Conservation (phyloP, 1,284 basidiomycete genomes). For the Chondrostereum purpureum region DNA sequence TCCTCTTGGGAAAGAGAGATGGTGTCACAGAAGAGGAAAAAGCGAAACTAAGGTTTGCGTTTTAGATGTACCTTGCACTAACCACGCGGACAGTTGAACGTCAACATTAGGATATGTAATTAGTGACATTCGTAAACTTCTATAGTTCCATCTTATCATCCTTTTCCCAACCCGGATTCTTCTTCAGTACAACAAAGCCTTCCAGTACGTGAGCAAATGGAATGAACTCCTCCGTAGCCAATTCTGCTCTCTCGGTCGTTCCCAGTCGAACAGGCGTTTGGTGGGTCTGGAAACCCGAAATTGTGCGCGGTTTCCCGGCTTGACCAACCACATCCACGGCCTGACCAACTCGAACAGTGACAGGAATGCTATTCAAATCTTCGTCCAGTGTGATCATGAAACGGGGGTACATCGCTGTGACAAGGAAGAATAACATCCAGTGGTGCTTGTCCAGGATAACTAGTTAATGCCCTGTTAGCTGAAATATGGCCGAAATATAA, state of each 20-base stretch:
- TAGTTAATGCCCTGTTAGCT: slow-evolving; percentile 23
- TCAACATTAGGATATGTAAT: too few species aligned
- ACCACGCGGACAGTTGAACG: too few species aligned
- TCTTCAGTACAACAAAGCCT: slow-evolving; percentile 83
- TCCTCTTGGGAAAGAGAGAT: not conserved
- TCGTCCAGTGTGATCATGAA: slow-evolving; percentile 98
- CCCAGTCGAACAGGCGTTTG: slow-evolving; percentile 92
- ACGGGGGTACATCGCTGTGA: slow-evolving; percentile 94
- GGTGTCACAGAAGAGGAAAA: not conserved
- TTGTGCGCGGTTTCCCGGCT: slow-evolving; percentile 86
- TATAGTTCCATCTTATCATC: slow-evolving; percentile 79
- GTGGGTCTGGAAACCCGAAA: slow-evolving; percentile 96
- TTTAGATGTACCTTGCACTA: not conserved
- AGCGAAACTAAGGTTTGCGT: not conserved
- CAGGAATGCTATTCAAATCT: slow-evolving; percentile 76
- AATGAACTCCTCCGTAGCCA: slow-evolving; percentile 96
- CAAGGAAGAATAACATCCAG: slow-evolving; percentile 98
- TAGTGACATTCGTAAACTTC: too few species aligned
- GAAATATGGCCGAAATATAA: too few species aligned
- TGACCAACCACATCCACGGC: slow-evolving; percentile 89
- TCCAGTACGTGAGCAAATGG: slow-evolving; percentile 86
- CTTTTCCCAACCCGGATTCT: slow-evolving; percentile 81
- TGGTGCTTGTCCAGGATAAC: slow-evolving; percentile 93
- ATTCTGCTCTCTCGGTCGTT: slow-evolving; percentile 89
- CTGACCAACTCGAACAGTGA: slow-evolving; percentile 94